Evolutionary conservation across 2,329 filamentous ascomycete species (phyloP).

Genomic region (Paramyrothecium roridum): DNA sequence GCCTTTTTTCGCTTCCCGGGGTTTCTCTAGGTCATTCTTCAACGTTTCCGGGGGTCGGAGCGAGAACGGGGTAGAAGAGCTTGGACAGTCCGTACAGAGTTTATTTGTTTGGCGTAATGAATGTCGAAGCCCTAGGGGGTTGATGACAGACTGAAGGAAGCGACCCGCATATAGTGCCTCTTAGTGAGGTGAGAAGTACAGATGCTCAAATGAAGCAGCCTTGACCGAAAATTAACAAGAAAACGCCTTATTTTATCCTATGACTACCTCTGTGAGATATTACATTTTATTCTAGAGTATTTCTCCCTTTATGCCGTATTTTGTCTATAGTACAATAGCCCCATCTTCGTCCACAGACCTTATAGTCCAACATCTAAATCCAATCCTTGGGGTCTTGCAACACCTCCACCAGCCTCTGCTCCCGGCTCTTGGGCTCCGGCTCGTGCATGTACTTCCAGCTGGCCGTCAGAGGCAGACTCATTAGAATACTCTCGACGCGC

Average conservation of each 20-base stretch:
- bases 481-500: slow-evolving; percentile 92
- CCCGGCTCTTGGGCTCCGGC: slow-evolving; percentile 69
- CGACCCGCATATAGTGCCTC: too few relatives aligned
- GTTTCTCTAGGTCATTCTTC: too few relatives aligned
- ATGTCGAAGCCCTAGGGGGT: too few relatives aligned
- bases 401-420: slow-evolving; percentile 77
- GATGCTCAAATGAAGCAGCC: too few relatives aligned
- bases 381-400: slow-evolving; percentile 63
- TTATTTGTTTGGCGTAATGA: too few relatives aligned
- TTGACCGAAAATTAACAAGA: neutral
- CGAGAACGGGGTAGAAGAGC: too few relatives aligned
- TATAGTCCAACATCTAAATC: slow-evolving; percentile 40
- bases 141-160: too few relatives aligned
- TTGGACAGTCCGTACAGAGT: too few relatives aligned
- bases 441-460: slow-evolving; percentile 96
- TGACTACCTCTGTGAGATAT: neutral
- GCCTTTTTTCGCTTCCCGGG: neutral
- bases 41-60: too few relatives aligned
- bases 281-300: neutral
- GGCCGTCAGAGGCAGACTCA: slow-evolving; percentile 92
- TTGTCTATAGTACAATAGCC: neutral
- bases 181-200: too few relatives aligned
- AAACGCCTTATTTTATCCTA: neutral
- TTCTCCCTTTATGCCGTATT: neutral
- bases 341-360: neutral